Evolutionary conservation across 2,329 filamentous ascomycete species (phyloP).

Genomic region (Cytospora piceae): DNA sequence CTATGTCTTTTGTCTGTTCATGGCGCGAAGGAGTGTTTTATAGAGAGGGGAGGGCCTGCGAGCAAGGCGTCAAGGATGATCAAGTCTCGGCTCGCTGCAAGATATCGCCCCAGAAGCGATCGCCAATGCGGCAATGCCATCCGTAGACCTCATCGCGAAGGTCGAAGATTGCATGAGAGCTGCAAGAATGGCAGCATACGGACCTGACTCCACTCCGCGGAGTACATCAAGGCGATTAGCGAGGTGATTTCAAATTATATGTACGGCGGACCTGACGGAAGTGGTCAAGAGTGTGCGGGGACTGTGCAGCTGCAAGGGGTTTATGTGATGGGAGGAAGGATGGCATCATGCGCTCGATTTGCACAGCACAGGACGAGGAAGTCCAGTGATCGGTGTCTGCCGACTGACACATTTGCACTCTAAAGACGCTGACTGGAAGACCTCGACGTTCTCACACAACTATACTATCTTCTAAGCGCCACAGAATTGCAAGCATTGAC

Average conservation of each 20-base stretch:
- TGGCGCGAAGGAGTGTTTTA: neutral
- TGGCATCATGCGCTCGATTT: slow-evolving; percentile 13
- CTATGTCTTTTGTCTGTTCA: neutral
- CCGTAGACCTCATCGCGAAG: neutral
- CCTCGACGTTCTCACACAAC: no score
- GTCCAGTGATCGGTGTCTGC: neutral
- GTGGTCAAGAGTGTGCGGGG: slow-evolving; percentile 12
- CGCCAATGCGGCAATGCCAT: neutral
- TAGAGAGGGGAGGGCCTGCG: neutral
- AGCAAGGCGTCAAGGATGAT: no score
- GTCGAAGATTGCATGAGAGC: neutral
- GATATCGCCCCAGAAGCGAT: neutral
- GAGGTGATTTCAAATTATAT: neutral
- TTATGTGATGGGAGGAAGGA: slow-evolving; percentile 17
- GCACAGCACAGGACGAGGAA: neutral
- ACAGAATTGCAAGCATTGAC: no score
- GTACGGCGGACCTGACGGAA: neutral
- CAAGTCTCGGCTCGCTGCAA: neutral
- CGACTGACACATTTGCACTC: neutral
- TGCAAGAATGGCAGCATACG: neutral
- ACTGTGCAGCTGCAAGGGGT: slow-evolving; percentile 9
- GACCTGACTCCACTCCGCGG: neutral
- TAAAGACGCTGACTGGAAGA: no score
- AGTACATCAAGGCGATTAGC: neutral
- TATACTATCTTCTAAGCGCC: no score